A percentile compares a stretch with the other conserved stretches of the same genome.
Evolutionary conservation across 2,329 filamentous ascomycete genomes (phyloP).

Genomic region (Didymellaceae sp.): DNA sequence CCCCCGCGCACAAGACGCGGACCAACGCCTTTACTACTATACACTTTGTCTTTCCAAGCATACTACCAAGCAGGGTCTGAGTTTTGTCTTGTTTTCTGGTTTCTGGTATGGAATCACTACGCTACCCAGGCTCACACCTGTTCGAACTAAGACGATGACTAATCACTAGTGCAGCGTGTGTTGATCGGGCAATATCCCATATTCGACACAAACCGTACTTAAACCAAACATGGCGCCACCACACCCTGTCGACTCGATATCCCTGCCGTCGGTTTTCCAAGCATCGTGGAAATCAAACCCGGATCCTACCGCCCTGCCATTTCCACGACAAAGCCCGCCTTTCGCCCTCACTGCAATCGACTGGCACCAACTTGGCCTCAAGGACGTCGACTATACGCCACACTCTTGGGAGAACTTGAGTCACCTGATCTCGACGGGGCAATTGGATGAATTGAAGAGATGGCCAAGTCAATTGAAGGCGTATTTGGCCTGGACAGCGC

Average conservation of each 20-base stretch:
- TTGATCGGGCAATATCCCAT: no score
- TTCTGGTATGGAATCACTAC: no score
- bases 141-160: no score
- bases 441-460: conserved; percentile 63
- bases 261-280: conserved; percentile 41
- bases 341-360: conserved; percentile 45
- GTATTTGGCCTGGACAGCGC: conserved; percentile 65
- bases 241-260: conserved; percentile 29
- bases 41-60: no score
- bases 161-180: no score
- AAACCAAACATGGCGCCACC: conserved; percentile 20
- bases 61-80: no score
- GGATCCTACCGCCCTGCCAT: conserved; percentile 44
- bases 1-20: no score
- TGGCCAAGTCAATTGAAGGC: conserved; percentile 64
- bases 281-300: conserved; percentile 37
- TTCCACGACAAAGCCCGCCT: conserved; percentile 43
- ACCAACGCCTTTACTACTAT: no score
- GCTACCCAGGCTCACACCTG: no score
- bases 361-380: conserved; percentile 42
- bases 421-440: conserved; percentile 52
- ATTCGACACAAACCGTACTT: no score
- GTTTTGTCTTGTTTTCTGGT: no score
- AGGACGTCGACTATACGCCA: conserved; percentile 41
- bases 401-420: conserved; percentile 46